These are phyloP conservation scores for Camelina neglecta DNA, from an alignment of 345 rosid genomes.

Conservation along the genomic window DNA sequence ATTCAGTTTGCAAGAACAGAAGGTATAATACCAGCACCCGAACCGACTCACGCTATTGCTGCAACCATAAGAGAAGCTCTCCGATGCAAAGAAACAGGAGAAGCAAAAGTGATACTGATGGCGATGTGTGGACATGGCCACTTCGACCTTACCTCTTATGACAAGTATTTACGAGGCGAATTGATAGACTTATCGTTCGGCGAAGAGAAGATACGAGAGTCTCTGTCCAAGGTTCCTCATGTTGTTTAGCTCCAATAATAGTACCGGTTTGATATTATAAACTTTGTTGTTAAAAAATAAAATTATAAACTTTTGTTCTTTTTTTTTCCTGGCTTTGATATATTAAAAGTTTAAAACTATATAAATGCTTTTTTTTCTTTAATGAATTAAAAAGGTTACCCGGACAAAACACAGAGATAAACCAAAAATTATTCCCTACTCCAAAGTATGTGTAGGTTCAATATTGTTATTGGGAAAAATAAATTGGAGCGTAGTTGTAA, in stretches of 20 bases:
- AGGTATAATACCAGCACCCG: constrained; percentile 93
- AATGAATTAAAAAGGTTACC: too few species aligned
- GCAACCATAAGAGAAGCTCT: constrained; percentile 93
- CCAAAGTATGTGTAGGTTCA: too few species aligned
- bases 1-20: constrained; percentile 84
- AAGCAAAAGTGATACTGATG: constrained; percentile 82
- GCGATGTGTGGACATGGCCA: constrained; percentile 99
- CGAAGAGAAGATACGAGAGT: constrained; percentile 63
- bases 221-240: constrained; percentile 71
- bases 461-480: too few species aligned
- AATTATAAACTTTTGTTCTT: too few species aligned
- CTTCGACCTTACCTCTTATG: constrained; percentile 83
- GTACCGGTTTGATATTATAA: too few species aligned
- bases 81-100: constrained; percentile 76
- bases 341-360: too few species aligned
- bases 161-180: constrained; percentile 74
- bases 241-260: constrained; percentile 33
- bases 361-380: too few species aligned
- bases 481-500: too few species aligned
- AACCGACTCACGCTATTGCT: constrained; percentile 93
- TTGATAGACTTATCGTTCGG: constrained; percentile 77
- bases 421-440: too few species aligned
- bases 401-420: too few species aligned
- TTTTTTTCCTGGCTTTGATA: too few species aligned
- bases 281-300: too few species aligned